phyloP scores from a whole-genome alignment of 495 filamentous ascomycete genomes.

The Penicillium macrosclerotiorum region DNA sequence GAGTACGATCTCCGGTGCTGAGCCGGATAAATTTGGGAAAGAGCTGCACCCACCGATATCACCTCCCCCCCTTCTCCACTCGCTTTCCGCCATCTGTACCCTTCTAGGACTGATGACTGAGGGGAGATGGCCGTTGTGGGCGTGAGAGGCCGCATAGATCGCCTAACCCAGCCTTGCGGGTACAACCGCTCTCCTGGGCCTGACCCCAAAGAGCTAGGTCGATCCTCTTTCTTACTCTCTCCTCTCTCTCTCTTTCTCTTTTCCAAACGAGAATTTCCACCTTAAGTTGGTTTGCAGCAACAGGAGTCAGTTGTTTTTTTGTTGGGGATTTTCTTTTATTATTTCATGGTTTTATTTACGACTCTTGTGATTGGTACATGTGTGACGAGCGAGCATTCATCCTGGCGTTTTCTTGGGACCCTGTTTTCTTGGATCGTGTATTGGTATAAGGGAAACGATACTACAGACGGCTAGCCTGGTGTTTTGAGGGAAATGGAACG shows the following conservation, averaged over 20 bases:
- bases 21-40: no score
- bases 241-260: no score
- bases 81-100: no score
- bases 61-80: no score
- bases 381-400: constrained; percentile 20
- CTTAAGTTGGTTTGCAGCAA: no score
- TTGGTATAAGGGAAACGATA: constrained; percentile 4
- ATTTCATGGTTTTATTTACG: constrained; percentile 1
- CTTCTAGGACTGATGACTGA: no score
- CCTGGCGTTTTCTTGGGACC: constrained; percentile 11
- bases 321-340: constrained; percentile 9
- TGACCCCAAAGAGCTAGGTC: neutral
- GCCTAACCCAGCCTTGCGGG: neutral
- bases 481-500: constrained; percentile 6
- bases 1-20: constrained; percentile 26
- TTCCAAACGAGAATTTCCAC: no score
- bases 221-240: no score
- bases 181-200: neutral
- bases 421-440: constrained; percentile 5
- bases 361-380: constrained; percentile 10
- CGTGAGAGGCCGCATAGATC: neutral
- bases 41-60: no score
- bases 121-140: neutral
- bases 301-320: constrained; percentile 7
- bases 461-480: constrained; percentile 10